Evolutionary conservation across 73 alveolate species (phyloP), one percentile per base, ranked within the genome.

Genomic region (Halteria grandinella): DNA sequence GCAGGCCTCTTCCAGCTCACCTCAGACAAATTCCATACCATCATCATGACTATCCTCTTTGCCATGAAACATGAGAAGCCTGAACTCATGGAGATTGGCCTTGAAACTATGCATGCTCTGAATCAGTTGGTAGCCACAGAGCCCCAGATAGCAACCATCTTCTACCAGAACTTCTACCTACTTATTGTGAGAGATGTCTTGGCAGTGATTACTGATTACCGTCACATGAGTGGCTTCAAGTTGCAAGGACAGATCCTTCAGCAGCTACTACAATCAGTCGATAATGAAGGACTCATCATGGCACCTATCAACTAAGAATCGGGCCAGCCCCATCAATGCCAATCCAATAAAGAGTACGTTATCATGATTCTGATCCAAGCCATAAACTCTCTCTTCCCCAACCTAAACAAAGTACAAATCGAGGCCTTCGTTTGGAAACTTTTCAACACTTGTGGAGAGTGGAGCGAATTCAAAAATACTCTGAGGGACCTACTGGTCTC

Each of bases 61-160:
- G 99, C 99, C 0, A 89, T 94, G 57, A 97, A 94, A 78, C 99
- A 96, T 81, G 84, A 91, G 18, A 88, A 91, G 44, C 95, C 97
- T 5, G 90, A 87, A 34, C 87, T 93, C 59, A 66, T 87, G 55
- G 99, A 97, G 41, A 85, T 97, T 17, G 99, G 99, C 10, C 79
- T 97, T 18, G 96, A 90, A 58, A 89, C 98, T 4, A 69, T 97
- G 81, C 49, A 85, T 28, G 85, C 85, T 18, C 75, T 97, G 50
- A 43, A 95, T 33, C 75, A 77, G 25, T 60, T 75, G 47, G 92
- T 94, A 0, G 70, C 73, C 25, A 44, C 43, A 25, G 88, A 78
- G 23, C 79, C 80, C 59, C 66, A 45, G 34, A 70, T 90, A 4
- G 94, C 95, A 24, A 55, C 45, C 32, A 41, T 55, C 10, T 90